These are phyloP conservation scores for Jatropha podagrica DNA, from an alignment of 441 rosid species.

Conservation along the genomic window DNA sequence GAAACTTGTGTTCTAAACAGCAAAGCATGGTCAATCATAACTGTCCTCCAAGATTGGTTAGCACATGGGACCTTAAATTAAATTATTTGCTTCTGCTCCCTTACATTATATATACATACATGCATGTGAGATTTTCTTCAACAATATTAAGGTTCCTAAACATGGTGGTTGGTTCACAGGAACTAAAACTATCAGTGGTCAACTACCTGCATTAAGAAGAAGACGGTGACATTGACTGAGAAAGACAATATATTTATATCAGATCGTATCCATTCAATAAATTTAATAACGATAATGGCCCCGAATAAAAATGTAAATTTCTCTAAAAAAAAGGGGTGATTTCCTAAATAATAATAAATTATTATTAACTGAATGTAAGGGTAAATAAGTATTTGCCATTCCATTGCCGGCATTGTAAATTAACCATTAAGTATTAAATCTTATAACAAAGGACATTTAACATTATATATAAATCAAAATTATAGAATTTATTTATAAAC, in stretches of 20 bases:
- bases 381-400: too few relatives aligned
- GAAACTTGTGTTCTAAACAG: constrained; percentile 7
- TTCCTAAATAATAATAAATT: too few relatives aligned
- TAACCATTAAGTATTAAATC: too few relatives aligned
- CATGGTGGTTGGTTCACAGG: constrained; percentile 20
- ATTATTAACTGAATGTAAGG: too few relatives aligned
- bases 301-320: too few relatives aligned
- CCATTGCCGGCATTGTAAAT: too few relatives aligned
- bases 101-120: background rate
- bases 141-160: background rate
- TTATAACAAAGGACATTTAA: too few relatives aligned
- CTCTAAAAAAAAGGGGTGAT: too few relatives aligned
- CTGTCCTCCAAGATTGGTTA: constrained; percentile 12
- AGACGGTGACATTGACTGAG: constrained; percentile 23
- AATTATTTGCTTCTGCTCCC: constrained; percentile 8
- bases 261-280: too few relatives aligned
- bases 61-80: constrained; percentile 24
- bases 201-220: constrained; percentile 20
- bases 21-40: constrained; percentile 6
- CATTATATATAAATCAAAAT: too few relatives aligned
- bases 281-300: too few relatives aligned
- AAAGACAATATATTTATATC: background rate
- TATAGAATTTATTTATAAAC: too few relatives aligned
- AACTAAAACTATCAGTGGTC: background rate
- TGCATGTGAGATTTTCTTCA: background rate